Percentiles rank a stretch among this genome's conserved stretches.
Evolutionary conservation across 164 flowering plant genomes (phyloP).

Genomic region (Kingdonia uniflora): DNA sequence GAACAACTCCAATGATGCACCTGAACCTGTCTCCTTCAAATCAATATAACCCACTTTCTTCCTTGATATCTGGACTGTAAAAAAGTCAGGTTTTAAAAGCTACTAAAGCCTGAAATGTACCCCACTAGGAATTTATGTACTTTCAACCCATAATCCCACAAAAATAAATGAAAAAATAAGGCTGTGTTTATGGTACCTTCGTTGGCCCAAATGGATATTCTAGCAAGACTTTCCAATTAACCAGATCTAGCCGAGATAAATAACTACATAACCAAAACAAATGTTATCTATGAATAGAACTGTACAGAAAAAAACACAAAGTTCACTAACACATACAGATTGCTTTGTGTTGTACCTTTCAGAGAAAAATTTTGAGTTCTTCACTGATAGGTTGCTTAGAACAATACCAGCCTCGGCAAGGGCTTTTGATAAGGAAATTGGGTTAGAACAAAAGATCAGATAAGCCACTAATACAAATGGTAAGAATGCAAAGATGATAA

Average conservation of each 20-base stretch:
- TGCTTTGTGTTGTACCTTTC: slow-evolving; percentile 45
- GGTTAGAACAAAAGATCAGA: slow-evolving; percentile 8
- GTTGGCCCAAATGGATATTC: slow-evolving; percentile 46
- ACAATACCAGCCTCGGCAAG: slow-evolving; percentile 87
- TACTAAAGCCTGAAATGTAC: slow-evolving; percentile 10
- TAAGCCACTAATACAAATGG: background rate
- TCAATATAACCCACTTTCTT: slow-evolving; percentile 54
- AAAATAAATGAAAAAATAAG: too few relatives aligned
- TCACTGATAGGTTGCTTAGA: slow-evolving; percentile 53
- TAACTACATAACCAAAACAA: slow-evolving; percentile 29
- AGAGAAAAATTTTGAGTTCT: slow-evolving; percentile 40
- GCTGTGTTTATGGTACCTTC: background rate
- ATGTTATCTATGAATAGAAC: background rate
- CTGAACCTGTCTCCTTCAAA: slow-evolving; percentile 38
- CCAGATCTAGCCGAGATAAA: slow-evolving; percentile 60
- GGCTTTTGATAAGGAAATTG: slow-evolving; percentile 28
- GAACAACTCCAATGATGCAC: slow-evolving; percentile 41
- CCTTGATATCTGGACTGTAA: slow-evolving; percentile 90
- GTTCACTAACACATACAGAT: background rate
- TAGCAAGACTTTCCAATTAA: slow-evolving; percentile 74
- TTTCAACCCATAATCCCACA: too few relatives aligned
- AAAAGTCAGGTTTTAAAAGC: slow-evolving; percentile 60
- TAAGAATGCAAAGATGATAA: background rate
- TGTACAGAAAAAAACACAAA: background rate
- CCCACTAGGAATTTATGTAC: too few relatives aligned